Evolutionary conservation across 1,284 basidiomycete species (phyloP), one percentile per base, ranked within the genome.

Genomic region (Puccinia novopanici): DNA sequence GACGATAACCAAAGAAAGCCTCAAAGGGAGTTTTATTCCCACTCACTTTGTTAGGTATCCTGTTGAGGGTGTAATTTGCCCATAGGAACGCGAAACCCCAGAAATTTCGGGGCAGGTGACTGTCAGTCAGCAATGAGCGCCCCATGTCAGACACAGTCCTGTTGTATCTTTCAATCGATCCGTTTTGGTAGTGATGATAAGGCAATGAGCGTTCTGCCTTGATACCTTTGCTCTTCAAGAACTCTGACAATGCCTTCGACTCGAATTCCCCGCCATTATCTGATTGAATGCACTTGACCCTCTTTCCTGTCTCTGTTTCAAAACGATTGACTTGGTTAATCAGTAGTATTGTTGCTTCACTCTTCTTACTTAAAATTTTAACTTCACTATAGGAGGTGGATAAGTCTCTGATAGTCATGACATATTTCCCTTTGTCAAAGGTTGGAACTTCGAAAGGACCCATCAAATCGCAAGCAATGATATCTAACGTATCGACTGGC

Each of bases 391-490:
- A 57, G 27, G 22, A 22, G 27, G 22, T n/a, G 19, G 55, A 22
- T 22, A 57, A n/a, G 27, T 57, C 55, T 57, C 55, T 8, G 8
- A 57, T 57, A 9, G 55, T 57, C 22, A 57, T 6, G 8, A 57
- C 55, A 22, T 57, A 57, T 30, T 30, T n/a, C 19, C 55, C 55
- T 22, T 57, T 22, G 9, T 57, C 22, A 22, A 8, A n/a, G 22
- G 55, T 57, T 6, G 55, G 55, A 9, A 57, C 22, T 57, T 57
- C 55, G 22, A 57, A 57, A 9, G 55, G 19, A 9, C 55, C 55
- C 6, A 77, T 77, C 6, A 77, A 30, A 24, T 77, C 75, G 24
- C n/a, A 48, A 17, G 45, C 63, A 24, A 77, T 63, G 3, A 77
- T 68, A 6, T 65, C 48, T 0, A 77, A 30, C 3, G 2, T 12